These are phyloP conservation scores for Phaeotremella skinneri DNA, from an alignment of 768 basidiomycete genomes.

Conservation along the genomic window DNA sequence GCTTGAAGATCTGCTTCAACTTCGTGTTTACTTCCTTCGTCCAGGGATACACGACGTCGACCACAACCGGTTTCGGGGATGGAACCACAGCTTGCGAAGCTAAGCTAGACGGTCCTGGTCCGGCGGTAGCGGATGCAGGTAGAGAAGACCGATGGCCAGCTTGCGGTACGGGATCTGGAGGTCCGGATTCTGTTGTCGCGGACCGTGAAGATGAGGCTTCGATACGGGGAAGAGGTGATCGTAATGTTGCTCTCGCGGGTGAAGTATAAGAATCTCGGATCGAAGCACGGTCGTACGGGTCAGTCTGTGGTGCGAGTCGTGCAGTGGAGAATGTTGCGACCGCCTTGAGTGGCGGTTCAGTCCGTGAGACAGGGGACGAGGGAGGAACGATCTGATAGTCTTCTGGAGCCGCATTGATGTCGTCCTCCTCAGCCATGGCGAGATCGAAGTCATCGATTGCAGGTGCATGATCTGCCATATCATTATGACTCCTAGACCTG, in stretches of 20 bases:
- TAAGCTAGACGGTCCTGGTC: constrained; percentile 22
- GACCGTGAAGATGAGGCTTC: no score
- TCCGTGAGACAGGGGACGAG: no score
- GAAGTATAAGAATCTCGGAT: no score
- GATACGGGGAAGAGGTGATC: no score
- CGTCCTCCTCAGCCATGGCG: constrained; percentile 21
- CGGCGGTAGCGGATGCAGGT: constrained; percentile 3
- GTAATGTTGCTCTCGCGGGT: no score
- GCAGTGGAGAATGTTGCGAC: no score
- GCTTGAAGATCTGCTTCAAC: constrained; percentile 62
- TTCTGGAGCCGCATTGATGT: constrained; percentile 3
- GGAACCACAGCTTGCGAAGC: constrained; percentile 3
- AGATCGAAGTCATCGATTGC: constrained; percentile 26
- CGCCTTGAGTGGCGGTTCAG: no score
- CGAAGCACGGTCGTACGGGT: no score
- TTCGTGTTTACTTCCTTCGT: constrained; percentile 59
- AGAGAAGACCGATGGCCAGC: no score
- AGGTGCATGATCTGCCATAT: constrained; percentile 9
- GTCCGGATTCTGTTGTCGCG: no score
- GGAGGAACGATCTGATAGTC: constrained; percentile 30
- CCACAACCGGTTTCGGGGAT: constrained; percentile 16
- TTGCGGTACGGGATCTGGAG: no score
- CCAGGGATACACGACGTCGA: constrained; percentile 45
- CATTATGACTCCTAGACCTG: background rate
- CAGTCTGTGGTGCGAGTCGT: no score